Evolutionary conservation across 179 eudicot genomes (phyloP).

Genomic region (Corrigiola litoralis): DNA sequence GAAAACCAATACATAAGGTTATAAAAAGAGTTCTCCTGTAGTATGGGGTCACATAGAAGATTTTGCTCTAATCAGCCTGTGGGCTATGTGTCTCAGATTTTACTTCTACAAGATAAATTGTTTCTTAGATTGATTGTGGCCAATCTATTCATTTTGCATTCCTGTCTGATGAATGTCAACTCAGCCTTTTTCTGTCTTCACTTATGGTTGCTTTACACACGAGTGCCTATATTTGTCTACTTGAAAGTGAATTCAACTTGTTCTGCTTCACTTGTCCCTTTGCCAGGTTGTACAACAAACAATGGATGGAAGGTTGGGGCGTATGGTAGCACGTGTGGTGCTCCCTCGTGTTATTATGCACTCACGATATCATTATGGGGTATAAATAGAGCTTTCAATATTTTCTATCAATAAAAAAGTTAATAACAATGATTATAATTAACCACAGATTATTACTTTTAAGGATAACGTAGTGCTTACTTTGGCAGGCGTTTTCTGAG

Average conservation of each 20-base stretch:
- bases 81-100: too few relatives aligned
- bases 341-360: slow-evolving; percentile 97
- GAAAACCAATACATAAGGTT: too few relatives aligned
- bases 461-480: slow-evolving; percentile 8
- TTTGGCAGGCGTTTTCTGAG: slow-evolving; percentile 78
- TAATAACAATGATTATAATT: too few relatives aligned
- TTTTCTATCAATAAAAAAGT: too few relatives aligned
- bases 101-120: too few relatives aligned
- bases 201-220: too few relatives aligned
- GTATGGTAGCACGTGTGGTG: slow-evolving; percentile 90
- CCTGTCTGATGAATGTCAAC: too few relatives aligned
- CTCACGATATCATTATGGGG: slow-evolving; percentile 92
- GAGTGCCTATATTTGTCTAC: neutral
- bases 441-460: neutral
- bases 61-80: too few relatives aligned
- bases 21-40: too few relatives aligned
- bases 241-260: neutral
- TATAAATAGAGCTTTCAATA: slow-evolving; percentile 17
- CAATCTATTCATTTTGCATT: too few relatives aligned
- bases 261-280: neutral
- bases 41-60: too few relatives aligned
- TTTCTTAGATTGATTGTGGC: too few relatives aligned
- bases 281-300: slow-evolving; percentile 69
- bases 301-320: slow-evolving; percentile 77
- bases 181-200: neutral